Conservation (phyloP, 257 asterid genomes). For the Solanum peruvianum region DNA sequence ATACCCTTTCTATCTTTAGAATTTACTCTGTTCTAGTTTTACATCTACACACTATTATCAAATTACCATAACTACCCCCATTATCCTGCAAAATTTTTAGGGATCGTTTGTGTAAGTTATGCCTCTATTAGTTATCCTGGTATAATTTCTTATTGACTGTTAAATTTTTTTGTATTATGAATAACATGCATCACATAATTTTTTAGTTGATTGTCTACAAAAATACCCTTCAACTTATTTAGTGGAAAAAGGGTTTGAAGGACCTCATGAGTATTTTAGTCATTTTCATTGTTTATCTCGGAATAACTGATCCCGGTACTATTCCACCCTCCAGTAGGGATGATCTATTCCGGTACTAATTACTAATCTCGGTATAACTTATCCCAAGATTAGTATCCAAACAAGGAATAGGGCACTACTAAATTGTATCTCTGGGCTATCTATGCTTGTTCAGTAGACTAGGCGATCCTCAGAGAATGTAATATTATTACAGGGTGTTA, state of each 20-base stretch:
- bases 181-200: background rate
- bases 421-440: background rate
- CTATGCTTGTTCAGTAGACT: background rate
- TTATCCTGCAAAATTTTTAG: background rate
- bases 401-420: background rate
- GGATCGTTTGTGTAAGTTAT: background rate
- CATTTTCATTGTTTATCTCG: background rate
- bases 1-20: background rate
- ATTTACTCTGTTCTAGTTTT: background rate
- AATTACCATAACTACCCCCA: background rate
- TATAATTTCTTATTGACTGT: background rate
- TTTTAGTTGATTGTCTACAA: background rate
- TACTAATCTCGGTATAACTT: background rate
- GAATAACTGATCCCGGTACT: background rate
- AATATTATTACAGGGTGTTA: background rate
- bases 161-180: background rate
- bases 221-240: background rate
- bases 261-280: background rate
- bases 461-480: background rate
- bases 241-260: background rate
- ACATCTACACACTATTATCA: background rate
- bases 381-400: background rate
- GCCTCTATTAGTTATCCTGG: background rate
- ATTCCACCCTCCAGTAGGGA: background rate
- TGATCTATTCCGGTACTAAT: background rate